Base-by-base conservation (phyloP, 2,329 filamentous ascomycete genomes). In the Aspergillus pseudoglaucus region DNA sequence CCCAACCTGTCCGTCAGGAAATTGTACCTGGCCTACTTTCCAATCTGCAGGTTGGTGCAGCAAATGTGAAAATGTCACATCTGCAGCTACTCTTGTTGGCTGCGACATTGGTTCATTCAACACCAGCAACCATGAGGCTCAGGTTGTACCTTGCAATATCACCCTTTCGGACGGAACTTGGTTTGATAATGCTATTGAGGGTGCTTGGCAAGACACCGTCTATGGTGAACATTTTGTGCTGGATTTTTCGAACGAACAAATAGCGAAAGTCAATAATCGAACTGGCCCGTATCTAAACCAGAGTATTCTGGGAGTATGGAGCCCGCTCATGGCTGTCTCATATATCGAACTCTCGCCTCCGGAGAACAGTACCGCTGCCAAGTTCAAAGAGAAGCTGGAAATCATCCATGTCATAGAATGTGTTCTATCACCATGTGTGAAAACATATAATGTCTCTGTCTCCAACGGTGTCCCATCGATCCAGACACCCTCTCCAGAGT, bases 1-100 rank as follows among this genome's bases (percentile, higher is more conserved):
- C 17, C 44, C 41, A 17, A 42, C 18, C 14, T 50, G 48, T 23
- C 17, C 48, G 1, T 44, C 48, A 14, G 45, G 45, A 9, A 50
- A 50, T 20, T 50, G 48, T 18, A 47, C 48, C 9, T 50, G 44
- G 41, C 14, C 22, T 4, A 12, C 22, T 20, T 49, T 49, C 20
- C 20, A 17, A 15, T 49, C 47, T 4, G 12, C 40, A n/a, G 47
- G 33, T 2, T 25, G n/a, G 18, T 47, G 32, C 18, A 44, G 40
- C 25, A 35, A 39, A 44, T 47, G 46, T 15, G 40, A 17, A 25
- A 40, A 47, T 39, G 17, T 44, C n/a, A 44, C 39, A 9, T 44
- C 46, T 10, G 9, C n/a, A 12, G 41, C 41, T 9, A 25, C 9
- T 9, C 6, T 42, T 14, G 20, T 30, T 9, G 41, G 41, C 9